Conservation (phyloP, 1,284 basidiomycete genomes). For the Malassezia nana region DNA sequence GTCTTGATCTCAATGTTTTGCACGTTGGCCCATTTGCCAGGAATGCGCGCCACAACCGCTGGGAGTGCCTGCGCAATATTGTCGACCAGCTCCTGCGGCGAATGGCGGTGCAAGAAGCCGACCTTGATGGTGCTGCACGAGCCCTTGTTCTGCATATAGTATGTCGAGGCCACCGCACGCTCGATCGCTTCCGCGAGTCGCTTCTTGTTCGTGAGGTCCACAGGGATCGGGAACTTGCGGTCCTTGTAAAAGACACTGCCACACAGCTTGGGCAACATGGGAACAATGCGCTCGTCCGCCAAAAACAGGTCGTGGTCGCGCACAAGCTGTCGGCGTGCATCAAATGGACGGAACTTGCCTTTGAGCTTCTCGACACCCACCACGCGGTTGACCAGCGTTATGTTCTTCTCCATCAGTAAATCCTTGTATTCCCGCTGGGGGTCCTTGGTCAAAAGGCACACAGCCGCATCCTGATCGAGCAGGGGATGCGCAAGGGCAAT, state of each 20-base stretch:
- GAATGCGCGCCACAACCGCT: conserved; percentile 59
- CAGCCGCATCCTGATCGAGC: conserved; percentile 65
- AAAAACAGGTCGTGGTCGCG: conserved; percentile 85
- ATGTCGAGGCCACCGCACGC: conserved; percentile 78
- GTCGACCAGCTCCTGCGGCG: conserved; percentile 61
- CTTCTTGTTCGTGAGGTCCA: conserved; percentile 65
- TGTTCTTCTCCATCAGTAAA: conserved; percentile 63
- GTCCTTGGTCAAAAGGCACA: conserved; percentile 89
- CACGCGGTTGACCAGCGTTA: conserved; percentile 84
- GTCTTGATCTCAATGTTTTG: conserved; percentile 87
- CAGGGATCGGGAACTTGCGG: conserved; percentile 88
- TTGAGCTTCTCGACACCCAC: conserved; percentile 60
- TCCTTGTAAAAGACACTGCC: conserved; percentile 85
- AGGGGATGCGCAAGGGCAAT: conserved; percentile 65
- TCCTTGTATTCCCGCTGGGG: conserved; percentile 94
- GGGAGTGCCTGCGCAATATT: conserved; percentile 75
- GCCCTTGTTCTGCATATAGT: conserved; percentile 61
- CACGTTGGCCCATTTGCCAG: conserved; percentile 79
- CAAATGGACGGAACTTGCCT: conserved; percentile 56
- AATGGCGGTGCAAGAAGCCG: conserved; percentile 61
- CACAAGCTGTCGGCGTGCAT: conserved; percentile 71
- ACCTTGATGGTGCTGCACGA: conserved; percentile 61
- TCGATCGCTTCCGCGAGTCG: conserved; percentile 82
- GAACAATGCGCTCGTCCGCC: conserved; percentile 78
- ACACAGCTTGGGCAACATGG: conserved; percentile 73